These are phyloP conservation scores for Candida stauntonica DNA, from an alignment of 805 yeast species.

Conservation along the genomic window DNA sequence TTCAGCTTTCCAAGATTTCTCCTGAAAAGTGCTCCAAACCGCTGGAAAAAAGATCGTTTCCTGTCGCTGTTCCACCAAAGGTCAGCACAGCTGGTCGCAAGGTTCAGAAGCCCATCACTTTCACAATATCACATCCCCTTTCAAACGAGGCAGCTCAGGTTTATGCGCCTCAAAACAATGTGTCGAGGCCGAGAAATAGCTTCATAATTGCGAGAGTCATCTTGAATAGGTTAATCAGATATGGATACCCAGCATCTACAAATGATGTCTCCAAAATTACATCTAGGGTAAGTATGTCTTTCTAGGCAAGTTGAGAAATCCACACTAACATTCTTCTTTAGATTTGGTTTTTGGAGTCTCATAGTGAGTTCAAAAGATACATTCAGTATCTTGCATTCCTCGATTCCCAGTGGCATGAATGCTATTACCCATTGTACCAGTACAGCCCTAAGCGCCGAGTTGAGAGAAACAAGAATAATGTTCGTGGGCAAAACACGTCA, in stretches of 20 bases:
- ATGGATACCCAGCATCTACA: neutral
- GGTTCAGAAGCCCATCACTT: neutral
- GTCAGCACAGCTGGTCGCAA: neutral
- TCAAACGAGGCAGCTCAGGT: neutral
- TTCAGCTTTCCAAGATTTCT: conserved; percentile 1
- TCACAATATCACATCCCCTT: neutral
- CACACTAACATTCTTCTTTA: neutral
- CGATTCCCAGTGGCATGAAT: conserved; percentile 19
- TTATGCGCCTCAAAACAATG: conserved; percentile 1
- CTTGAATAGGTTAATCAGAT: conserved; percentile 11
- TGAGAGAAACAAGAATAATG: no score
- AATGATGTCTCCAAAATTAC: conserved; percentile 13
- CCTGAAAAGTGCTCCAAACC: no score
- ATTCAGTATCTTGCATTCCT: conserved; percentile 13
- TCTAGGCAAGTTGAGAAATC: neutral
- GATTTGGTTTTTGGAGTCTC: conserved; percentile 8
- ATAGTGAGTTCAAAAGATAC: conserved; percentile 5
- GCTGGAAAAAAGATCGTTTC: neutral
- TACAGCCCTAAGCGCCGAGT: conserved; percentile 11
- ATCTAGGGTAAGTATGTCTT: conserved; percentile 15
- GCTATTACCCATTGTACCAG: conserved; percentile 13
- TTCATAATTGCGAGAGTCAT: conserved; percentile 20
- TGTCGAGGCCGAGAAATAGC: conserved; percentile 18
- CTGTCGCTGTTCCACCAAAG: conserved; percentile 5
- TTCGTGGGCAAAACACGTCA: no score